phyloP scores from a whole-genome alignment of 1,139 yeast genomes.

The Dujonia santamariae region DNA sequence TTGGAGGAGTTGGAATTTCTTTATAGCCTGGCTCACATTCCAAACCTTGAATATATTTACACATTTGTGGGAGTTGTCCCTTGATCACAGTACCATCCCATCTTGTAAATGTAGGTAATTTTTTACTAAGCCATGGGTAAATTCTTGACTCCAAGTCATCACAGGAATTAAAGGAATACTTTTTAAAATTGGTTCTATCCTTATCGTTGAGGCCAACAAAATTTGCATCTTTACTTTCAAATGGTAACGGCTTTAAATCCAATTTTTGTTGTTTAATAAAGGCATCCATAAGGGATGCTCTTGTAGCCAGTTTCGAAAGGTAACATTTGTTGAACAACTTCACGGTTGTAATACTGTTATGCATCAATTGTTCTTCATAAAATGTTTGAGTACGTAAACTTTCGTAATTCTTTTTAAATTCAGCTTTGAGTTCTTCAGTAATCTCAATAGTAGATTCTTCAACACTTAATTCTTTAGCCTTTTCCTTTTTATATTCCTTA shows the following conservation, averaged over 20 bases:
- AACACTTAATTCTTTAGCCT: conserved; percentile 8
- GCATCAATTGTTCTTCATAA: conserved; percentile 28
- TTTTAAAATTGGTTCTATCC: conserved; percentile 6
- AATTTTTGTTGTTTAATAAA: conserved; percentile 3
- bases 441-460: conserved; percentile 6
- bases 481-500: conserved; percentile 6
- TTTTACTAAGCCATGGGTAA: conserved; percentile 10
- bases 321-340: conserved; percentile 46
- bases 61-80: conserved; percentile 12
- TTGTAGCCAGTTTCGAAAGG: no score
- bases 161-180: conserved; percentile 7
- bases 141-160: conserved; percentile 8
- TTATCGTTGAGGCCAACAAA: conserved; percentile 4
- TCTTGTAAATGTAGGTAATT: conserved; percentile 8
- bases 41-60: conserved; percentile 12
- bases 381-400: not conserved
- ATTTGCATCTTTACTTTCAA: no score
- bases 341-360: conserved; percentile 39
- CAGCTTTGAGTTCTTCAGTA: conserved; percentile 16
- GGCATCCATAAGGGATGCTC: conserved; percentile 8
- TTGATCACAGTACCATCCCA: conserved; percentile 9
- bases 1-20: conserved; percentile 2
- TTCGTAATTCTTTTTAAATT: conserved; percentile 15
- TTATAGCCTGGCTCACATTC: conserved; percentile 25
- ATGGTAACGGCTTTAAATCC: conserved; percentile 3